Base-by-base conservation (phyloP, 1,284 basidiomycete genomes). In the Exobasidium cylindrosporum region DNA sequence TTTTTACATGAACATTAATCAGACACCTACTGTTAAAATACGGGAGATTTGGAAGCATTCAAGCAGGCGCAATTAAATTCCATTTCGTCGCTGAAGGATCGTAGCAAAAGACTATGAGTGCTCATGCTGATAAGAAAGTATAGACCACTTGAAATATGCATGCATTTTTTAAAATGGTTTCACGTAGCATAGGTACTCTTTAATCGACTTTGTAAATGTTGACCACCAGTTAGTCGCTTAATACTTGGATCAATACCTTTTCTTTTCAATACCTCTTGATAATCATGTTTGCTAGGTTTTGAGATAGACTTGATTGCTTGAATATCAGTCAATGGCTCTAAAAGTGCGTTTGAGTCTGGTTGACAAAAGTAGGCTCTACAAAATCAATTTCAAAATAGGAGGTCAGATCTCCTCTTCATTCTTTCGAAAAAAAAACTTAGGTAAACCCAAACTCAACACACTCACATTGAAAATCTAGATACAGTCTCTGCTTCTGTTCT, bases 301-400 rank as follows among this genome's bases (percentile, higher is more conserved):
- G 21, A 24, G 14, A 24, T 5, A 23, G 26, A 21, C 21, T 50
- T 32, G 1, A 40, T 23, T 64, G 50, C 26, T 11, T 23, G 2
- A 56, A 52, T 13, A 52, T 45, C 28, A 26, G 28, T 3, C 29
- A 71, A n/a, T n/a, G 72, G 70, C 0, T 64, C 60, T 21, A 74
- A 62, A 10, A 61, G 31, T 5, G 65, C 63, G 24, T 72, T 59
- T 29, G 64, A 66, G 50, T 74, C 71, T 10, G 73, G 73, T 57
- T 74, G 73, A 35, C 68, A 68, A 44, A 73, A 73, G 64, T 71
- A 74, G 4, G 73, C 73, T 1, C 61, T 63, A 26, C 31, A 17
- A 40, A n/a, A n/a, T n/a, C n/a, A n/a, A n/a, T n/a, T n/a, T n/a
- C n/a, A n/a, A n/a, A n/a, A 17, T 40, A 40, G 35, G 35, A 7